Conservation (phyloP, 768 basidiomycete species). For the Pleurotus cornucopiae region DNA sequence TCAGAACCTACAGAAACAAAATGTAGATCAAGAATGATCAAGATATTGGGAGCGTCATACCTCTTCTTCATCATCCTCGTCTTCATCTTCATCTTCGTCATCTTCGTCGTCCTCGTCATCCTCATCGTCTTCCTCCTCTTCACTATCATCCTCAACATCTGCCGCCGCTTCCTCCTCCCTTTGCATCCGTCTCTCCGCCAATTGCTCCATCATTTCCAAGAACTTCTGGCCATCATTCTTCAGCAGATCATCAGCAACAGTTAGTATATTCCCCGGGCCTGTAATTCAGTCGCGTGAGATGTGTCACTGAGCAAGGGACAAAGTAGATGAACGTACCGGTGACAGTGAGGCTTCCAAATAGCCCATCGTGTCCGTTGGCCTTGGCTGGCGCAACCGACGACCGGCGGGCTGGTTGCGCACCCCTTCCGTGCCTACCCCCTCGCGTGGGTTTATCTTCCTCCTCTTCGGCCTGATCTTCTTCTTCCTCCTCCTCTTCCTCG, state of each 20-base stretch:
- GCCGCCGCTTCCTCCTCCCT: conserved; percentile 67
- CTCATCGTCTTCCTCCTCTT: conserved; percentile 36
- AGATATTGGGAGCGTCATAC: conserved; percentile 21
- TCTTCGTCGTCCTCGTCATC: conserved; percentile 47
- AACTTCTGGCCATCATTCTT: conserved; percentile 99
- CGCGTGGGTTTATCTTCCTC: conserved; percentile 36
- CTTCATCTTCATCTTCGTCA: conserved; percentile 59
- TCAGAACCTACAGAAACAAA: conserved; percentile 53
- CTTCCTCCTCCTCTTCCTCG: conserved; percentile 39
- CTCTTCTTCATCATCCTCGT: conserved; percentile 28
- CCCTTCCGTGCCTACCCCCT: conserved; percentile 16
- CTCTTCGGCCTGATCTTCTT: conserved; percentile 53
- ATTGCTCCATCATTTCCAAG: conserved; percentile 99
- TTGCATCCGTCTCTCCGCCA: conserved; percentile 90
- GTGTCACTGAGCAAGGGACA: not conserved
- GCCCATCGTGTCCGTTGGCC: conserved; percentile 53
- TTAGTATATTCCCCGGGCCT: conserved; percentile 93
- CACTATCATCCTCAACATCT: conserved; percentile 43
- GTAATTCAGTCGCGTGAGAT: conserved; percentile 12
- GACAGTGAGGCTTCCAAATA: conserved; percentile 80
- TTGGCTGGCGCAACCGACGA: conserved; percentile 30
- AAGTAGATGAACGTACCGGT: conserved; percentile 47
- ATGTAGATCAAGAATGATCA: not conserved
- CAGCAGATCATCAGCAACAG: conserved; percentile 96
- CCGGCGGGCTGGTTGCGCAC: conserved; percentile 13